Evolutionary conservation across 352 stramenopile genomes (phyloP).

Genomic region (Lagenidium sp.): DNA sequence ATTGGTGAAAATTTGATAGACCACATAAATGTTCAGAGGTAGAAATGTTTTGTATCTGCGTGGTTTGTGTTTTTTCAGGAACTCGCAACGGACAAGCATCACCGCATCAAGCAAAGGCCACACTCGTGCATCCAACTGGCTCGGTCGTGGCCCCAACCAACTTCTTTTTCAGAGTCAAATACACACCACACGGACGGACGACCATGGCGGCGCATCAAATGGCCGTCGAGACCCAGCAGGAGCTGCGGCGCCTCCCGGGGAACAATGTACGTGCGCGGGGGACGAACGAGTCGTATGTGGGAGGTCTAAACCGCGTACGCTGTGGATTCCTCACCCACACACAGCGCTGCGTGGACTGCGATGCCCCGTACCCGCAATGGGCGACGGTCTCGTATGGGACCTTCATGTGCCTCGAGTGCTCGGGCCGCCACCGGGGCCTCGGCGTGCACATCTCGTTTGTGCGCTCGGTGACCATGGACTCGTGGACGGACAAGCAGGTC

Average conservation of each 20-base stretch:
- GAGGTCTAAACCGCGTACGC: not conserved
- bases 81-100: too few relatives aligned
- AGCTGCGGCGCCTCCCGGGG: conserved; percentile 68
- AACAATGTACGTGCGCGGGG: conserved; percentile 57
- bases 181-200: too few relatives aligned
- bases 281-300: not conserved
- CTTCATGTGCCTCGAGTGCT: conserved; percentile 95
- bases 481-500: conserved; percentile 84
- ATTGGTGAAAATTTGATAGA: conserved; percentile 9
- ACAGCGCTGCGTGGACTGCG: conserved; percentile 91
- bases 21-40: too few relatives aligned
- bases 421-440: conserved; percentile 85
- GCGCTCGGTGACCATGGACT: conserved; percentile 80
- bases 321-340: not conserved
- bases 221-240: conserved; percentile 78
- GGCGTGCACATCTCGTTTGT: conserved; percentile 93
- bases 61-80: too few relatives aligned
- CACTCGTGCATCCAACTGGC: too few relatives aligned
- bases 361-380: conserved; percentile 91
- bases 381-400: conserved; percentile 92
- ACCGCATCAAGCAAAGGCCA: too few relatives aligned
- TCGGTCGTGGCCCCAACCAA: too few relatives aligned
- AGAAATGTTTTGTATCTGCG: too few relatives aligned
- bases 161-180: too few relatives aligned
- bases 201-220: conserved; percentile 64